Evolutionary conservation across 371 early-diverging fungal species (phyloP).

Genomic region (Mucor lusitanicus): DNA sequence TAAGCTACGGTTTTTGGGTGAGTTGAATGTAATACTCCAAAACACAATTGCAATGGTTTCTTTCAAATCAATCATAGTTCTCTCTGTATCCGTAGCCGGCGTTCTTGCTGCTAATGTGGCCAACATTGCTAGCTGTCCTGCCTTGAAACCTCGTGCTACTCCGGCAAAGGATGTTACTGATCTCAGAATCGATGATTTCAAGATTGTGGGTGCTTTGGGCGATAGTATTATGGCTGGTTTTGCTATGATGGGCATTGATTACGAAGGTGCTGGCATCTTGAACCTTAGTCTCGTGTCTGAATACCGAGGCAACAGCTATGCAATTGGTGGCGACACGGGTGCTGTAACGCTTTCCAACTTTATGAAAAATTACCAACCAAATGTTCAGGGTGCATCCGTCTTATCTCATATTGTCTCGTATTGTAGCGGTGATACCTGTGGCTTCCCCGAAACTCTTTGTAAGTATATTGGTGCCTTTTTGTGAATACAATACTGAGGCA

Average conservation of each 20-base stretch:
- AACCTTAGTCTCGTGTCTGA: conserved; percentile 18
- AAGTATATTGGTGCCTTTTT: neutral
- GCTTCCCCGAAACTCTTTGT: conserved; percentile 12
- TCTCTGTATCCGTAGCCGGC: neutral
- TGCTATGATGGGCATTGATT: conserved; percentile 24
- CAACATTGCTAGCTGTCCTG: conserved; percentile 19
- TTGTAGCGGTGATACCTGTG: conserved; percentile 6
- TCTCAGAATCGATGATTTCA: conserved; percentile 31
- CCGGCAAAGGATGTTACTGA: conserved; percentile 25
- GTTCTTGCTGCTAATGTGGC: conserved; percentile 1
- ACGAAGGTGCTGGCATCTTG: conserved; percentile 10
- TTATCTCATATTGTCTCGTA: conserved; percentile 23
- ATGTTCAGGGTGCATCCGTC: conserved; percentile 28
- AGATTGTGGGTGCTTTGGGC: conserved; percentile 25
- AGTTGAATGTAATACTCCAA: neutral
- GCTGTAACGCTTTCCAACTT: conserved; percentile 32
- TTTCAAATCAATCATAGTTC: conserved; percentile 1
- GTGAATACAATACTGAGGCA: no score
- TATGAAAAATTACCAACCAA: conserved; percentile 27
- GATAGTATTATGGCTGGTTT: conserved; percentile 38
- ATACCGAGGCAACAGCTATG: conserved; percentile 38
- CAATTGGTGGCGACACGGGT: conserved; percentile 32
- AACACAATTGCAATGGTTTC: neutral
- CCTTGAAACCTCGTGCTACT: conserved; percentile 7
- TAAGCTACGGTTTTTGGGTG: neutral